Evolutionary conservation across 257 asterid species (phyloP).

Genomic region (Fraxinus excelsior): DNA sequence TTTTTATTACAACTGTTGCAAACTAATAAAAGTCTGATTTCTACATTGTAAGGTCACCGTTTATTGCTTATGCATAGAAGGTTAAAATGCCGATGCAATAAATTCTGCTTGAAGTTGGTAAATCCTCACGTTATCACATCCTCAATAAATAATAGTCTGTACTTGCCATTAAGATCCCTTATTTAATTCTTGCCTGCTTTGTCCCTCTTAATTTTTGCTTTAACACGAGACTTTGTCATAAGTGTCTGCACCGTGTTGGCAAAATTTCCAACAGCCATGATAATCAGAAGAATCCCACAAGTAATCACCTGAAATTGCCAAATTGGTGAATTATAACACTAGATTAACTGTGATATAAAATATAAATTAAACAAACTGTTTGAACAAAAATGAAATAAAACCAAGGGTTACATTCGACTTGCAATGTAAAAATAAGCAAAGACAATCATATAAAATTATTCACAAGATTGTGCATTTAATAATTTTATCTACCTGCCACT

Average conservation of each 20-base stretch:
- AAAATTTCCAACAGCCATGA: conserved; percentile 95
- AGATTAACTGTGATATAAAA: neutral
- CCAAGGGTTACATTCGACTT: neutral
- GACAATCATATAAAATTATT: neutral
- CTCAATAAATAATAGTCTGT: conserved; percentile 10
- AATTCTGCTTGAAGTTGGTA: neutral
- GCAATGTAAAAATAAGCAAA: neutral
- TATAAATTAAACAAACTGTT: neutral
- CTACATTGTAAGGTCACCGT: conserved; percentile 26
- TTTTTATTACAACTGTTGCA: conserved; percentile 15
- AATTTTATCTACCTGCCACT: conserved; percentile 76
- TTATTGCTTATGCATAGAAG: conserved; percentile 8
- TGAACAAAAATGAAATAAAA: conserved; percentile 3
- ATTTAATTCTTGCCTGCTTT: conserved; percentile 72
- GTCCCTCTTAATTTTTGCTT: conserved; percentile 78
- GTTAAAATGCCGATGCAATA: conserved; percentile 24
- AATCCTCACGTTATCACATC: conserved; percentile 23
- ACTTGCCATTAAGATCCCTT: conserved; percentile 46
- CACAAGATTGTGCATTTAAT: neutral
- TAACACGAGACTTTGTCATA: conserved; percentile 74
- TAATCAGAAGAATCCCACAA: conserved; percentile 83
- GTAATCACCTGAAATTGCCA: conserved; percentile 66
- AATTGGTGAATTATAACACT: conserved; percentile 1
- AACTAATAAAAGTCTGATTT: conserved; percentile 14
- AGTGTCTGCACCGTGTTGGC: conserved; percentile 90